Percentiles rank a stretch among this genome's conserved stretches.
Evolutionary conservation across 805 yeast species (phyloP).

Genomic region (Ogataea siamensis): DNA sequence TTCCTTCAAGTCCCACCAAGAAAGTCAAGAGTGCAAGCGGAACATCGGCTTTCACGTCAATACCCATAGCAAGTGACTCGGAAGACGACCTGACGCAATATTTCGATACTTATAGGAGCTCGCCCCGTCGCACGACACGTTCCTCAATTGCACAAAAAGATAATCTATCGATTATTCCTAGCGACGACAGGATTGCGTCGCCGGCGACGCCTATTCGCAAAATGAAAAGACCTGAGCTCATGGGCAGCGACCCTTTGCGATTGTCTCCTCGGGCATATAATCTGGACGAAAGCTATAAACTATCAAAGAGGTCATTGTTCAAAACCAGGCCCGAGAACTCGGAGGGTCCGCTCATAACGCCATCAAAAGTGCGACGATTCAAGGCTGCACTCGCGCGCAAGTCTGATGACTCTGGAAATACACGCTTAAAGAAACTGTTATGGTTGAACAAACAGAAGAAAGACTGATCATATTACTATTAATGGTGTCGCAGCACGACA

Average conservation of each 20-base stretch:
- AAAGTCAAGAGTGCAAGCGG: conserved; percentile 5
- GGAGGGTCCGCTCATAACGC: conserved; percentile 24
- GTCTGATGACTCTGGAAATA: conserved; percentile 13
- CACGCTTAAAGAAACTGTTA: conserved; percentile 18
- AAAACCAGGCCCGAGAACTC: conserved; percentile 15
- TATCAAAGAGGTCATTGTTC: conserved; percentile 10
- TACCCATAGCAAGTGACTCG: conserved; percentile 18
- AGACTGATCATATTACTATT: conserved; percentile 3
- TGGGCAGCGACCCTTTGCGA: conserved; percentile 20
- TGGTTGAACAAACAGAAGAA: conserved; percentile 17
- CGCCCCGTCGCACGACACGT: conserved; percentile 22
- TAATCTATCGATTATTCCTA: conserved; percentile 14
- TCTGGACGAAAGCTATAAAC: conserved; percentile 14
- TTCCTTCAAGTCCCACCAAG: conserved; percentile 9
- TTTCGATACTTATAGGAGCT: conserved; percentile 7
- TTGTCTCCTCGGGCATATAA: conserved; percentile 19
- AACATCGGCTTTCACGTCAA: conserved; percentile 14
- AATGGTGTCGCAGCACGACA: conserved; percentile 2
- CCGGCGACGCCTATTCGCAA: conserved; percentile 8
- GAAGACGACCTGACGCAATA: conserved; percentile 19
- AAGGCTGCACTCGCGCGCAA: conserved; percentile 25
- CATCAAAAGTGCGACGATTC: conserved; percentile 27
- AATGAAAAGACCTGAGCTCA: conserved; percentile 9
- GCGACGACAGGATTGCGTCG: neutral
- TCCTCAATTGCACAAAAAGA: conserved; percentile 21